A percentile compares a stretch with the other conserved stretches of the same genome.
phyloP scores from a whole-genome alignment of 345 rosid species.

The Cardamine occulta region DNA sequence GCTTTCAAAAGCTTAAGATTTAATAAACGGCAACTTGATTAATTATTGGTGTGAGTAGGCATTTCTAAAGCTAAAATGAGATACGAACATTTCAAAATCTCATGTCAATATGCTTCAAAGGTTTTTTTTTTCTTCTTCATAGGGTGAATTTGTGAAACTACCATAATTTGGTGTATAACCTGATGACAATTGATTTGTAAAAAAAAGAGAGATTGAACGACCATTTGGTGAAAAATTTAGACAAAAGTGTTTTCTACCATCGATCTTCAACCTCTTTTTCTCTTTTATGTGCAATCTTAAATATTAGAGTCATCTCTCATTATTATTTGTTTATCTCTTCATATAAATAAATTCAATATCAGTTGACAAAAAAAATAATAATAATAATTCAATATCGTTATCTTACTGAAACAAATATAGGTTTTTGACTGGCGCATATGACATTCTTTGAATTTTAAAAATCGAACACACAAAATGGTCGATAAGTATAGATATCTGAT shows the following conservation, averaged over 20 bases:
- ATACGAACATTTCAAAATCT: constrained; percentile 7
- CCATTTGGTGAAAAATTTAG: background rate
- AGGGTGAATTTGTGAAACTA: background rate
- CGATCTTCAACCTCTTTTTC: background rate
- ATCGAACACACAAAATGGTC: background rate
- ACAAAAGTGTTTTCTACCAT: background rate
- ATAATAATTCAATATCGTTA: background rate
- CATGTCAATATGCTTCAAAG: background rate
- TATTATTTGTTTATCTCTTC: background rate
- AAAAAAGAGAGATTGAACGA: background rate
- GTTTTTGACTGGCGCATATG: background rate
- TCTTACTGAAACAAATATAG: background rate
- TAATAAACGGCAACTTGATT: constrained; percentile 18
- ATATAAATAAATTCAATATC: background rate
- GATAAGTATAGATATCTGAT: background rate
- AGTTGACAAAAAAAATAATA: too few relatives aligned
- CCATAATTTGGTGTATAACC: background rate
- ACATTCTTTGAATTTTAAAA: background rate
- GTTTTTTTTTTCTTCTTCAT: background rate
- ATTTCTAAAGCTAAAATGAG: constrained; percentile 28
- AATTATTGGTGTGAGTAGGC: constrained; percentile 20
- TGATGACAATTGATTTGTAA: background rate
- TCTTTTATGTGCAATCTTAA: background rate
- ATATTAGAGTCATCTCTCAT: background rate
- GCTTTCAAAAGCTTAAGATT: constrained; percentile 3